Evolutionary conservation across 805 yeast genomes (phyloP), one percentile per base, ranked within the genome.

Genomic region (Starmera caribaea): DNA sequence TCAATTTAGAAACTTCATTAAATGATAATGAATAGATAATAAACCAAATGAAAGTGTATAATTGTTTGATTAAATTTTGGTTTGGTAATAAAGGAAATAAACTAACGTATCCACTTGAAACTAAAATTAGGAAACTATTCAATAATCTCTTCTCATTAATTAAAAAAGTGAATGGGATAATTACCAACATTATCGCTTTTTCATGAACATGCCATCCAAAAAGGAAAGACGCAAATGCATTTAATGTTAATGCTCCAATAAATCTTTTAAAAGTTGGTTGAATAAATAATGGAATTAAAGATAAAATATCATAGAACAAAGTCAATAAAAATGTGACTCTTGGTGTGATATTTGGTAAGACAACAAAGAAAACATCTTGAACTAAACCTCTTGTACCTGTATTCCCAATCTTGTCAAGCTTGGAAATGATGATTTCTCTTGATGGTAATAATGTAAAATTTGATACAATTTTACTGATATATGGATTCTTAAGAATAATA

Each of bases 171-270:
- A 86, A 79, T 1, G 99, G 99, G 48, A 92, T 74, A 8, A 92
- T 82, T 3, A 90, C 81, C 16, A 89, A 59, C 69, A 92, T 71
- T n/a, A 92, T 76, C 0, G 97, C 97, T 69, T 92, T 92, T 61
- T 92, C 98, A 63, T 92, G 98, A 17, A 92, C 98, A 55, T 92
- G 97, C 97, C 97, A 92, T 5, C 99, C 98, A 61, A 92, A 92
- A 37, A 92, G 62, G 54, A 85, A 92, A 3, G 96, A 83, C 0
- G 96, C 79, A 62, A 76, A 86, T 4, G 94, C 97, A 61, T 97
- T 90, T 36, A 90, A 68, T 0, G 96, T 81, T 50, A 92, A 62
- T 1, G 89, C 75, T 0, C 95, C 96, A 14, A 89, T 58, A 49
- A 92, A 92, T 47, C 94, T 69, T 46, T 76, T 77, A 56, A 72